Evolutionary conservation across 345 rosid species (phyloP).

Genomic region (Firmiana major): DNA sequence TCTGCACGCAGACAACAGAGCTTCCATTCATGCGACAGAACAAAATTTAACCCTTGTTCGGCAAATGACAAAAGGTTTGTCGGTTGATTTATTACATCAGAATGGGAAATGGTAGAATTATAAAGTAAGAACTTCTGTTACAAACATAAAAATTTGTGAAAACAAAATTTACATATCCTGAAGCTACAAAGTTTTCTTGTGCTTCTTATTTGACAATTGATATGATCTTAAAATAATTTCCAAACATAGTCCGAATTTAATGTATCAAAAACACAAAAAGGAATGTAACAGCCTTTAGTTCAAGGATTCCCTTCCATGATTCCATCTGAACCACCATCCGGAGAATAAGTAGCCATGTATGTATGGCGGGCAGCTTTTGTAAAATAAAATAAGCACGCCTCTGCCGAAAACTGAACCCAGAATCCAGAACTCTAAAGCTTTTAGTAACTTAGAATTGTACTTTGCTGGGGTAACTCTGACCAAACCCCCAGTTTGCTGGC

Average conservation of each 20-base stretch:
- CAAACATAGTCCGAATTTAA: neutral
- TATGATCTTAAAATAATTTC: neutral
- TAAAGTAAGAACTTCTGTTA: slow-evolving; percentile 8
- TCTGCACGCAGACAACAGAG: neutral
- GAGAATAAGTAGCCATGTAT: neutral
- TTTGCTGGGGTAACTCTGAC: slow-evolving; percentile 50
- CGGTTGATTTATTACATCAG: slow-evolving; percentile 6
- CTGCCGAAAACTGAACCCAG: slow-evolving; percentile 24
- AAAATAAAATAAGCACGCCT: slow-evolving; percentile 34
- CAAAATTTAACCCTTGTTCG: neutral
- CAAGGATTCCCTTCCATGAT: slow-evolving; percentile 11
- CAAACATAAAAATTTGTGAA: slow-evolving; percentile 9
- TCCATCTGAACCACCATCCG: neutral
- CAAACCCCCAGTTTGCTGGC: slow-evolving; percentile 71
- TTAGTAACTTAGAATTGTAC: slow-evolving; percentile 37
- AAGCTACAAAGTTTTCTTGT: slow-evolving; percentile 10
- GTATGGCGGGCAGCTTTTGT: slow-evolving; percentile 43
- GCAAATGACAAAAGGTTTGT: neutral
- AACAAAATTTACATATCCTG: slow-evolving; percentile 4
- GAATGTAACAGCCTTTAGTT: slow-evolving; percentile 10
- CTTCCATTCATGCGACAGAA: neutral
- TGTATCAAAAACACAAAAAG: neutral
- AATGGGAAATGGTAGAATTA: neutral
- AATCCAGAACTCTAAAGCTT: slow-evolving; percentile 12
- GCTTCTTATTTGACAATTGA: slow-evolving; percentile 21